These are phyloP conservation scores for Yarrowia sp. DNA, from an alignment of 805 yeast genomes.

Conservation along the genomic window DNA sequence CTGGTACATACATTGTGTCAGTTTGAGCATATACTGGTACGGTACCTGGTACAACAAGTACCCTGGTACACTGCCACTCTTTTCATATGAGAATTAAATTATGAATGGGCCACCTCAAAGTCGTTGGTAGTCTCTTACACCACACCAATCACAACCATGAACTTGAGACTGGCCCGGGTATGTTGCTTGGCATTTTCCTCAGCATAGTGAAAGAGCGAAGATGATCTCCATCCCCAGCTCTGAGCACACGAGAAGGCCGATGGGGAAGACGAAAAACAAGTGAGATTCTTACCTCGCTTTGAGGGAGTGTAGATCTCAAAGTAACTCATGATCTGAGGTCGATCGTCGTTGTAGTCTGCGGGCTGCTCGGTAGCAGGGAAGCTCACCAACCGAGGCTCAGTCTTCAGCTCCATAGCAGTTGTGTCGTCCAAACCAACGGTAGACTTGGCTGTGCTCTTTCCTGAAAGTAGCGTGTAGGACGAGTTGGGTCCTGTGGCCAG, in stretches of 20 bases:
- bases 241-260: slow-evolving; percentile 51
- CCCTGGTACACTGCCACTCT: too few relatives aligned
- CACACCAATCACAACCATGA: slow-evolving; percentile 17
- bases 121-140: not conserved
- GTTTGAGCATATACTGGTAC: too few relatives aligned
- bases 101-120: not conserved
- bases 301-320: slow-evolving; percentile 56
- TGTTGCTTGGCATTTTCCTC: slow-evolving; percentile 43
- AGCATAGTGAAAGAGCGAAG: slow-evolving; percentile 37
- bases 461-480: not conserved
- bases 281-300: slow-evolving; percentile 44
- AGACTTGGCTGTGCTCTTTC: slow-evolving; percentile 20
- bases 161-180: slow-evolving; percentile 12
- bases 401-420: slow-evolving; percentile 13
- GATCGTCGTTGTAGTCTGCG: slow-evolving; percentile 44
- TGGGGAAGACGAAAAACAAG: slow-evolving; percentile 56
- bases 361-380: slow-evolving; percentile 11
- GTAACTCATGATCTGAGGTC: slow-evolving; percentile 47
- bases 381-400: slow-evolving; percentile 8
- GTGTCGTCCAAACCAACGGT: slow-evolving; percentile 10
- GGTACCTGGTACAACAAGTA: too few relatives aligned
- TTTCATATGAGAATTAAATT: not conserved
- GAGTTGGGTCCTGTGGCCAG: slow-evolving; percentile 1
- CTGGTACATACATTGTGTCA: too few relatives aligned
- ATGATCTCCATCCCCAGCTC: slow-evolving; percentile 56